Percentiles rank a stretch among this genome's conserved stretches.
Conservation (phyloP, 2,329 filamentous ascomycete genomes). For the Phoma sp. region DNA sequence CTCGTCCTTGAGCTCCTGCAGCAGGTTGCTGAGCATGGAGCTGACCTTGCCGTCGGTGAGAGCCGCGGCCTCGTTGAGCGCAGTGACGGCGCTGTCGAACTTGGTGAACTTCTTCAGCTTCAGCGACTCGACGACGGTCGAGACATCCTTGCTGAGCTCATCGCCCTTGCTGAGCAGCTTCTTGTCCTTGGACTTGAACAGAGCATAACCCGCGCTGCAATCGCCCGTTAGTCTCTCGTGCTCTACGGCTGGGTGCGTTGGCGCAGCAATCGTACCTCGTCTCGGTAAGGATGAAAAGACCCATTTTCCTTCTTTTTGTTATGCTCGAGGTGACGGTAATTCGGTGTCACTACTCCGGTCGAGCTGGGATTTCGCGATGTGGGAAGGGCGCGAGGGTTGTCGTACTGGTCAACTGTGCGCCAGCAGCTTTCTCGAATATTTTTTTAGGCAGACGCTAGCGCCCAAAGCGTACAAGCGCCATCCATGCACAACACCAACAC, state of each 20-base stretch:
- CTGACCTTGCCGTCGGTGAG: conserved; percentile 95
- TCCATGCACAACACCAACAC: conserved; percentile 1
- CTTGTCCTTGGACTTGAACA: conserved; percentile 99
- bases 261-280: conserved; percentile 33
- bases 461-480: conserved; percentile 5
- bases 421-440: conserved; percentile 12
- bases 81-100: conserved; percentile 90
- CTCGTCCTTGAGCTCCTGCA: conserved; percentile 93
- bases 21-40: conserved; percentile 78
- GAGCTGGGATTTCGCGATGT: conserved; percentile 22
- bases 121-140: conserved; percentile 86
- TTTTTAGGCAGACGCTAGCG: conserved; percentile 2
- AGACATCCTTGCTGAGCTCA: conserved; percentile 75
- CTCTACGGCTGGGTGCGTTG: conserved; percentile 12
- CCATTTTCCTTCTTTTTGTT: conserved; percentile 42
- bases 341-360: conserved; percentile 15
- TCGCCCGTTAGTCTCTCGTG: conserved; percentile 23
- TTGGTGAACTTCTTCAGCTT: conserved; percentile 97
- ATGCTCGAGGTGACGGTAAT: conserved; percentile 13
- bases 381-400: conserved; percentile 19
- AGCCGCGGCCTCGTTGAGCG: conserved; percentile 78
- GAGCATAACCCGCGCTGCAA: conserved; percentile 91
- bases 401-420: conserved; percentile 23
- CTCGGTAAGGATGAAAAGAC: conserved; percentile 49
- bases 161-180: conserved; percentile 90